A percentile compares a stretch with the other conserved stretches of the same genome.
These are phyloP conservation scores for Ustilago lituana DNA, from an alignment of 1,284 basidiomycete genomes.

Conservation along the genomic window DNA sequence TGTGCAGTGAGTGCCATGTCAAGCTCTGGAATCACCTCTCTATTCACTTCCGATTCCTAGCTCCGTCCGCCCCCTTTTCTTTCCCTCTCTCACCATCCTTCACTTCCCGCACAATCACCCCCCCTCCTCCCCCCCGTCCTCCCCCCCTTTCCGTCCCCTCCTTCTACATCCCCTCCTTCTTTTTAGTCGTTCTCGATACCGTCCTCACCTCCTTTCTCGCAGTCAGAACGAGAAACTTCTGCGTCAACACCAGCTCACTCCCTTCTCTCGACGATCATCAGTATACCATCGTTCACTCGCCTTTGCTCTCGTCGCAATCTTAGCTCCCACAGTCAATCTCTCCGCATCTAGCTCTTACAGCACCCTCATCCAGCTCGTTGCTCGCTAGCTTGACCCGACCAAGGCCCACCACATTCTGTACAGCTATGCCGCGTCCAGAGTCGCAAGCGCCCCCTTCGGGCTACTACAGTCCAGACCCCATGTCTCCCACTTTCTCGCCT, in stretches of 20 bases:
- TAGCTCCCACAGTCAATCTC: neutral
- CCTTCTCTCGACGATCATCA: no score
- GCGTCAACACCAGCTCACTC: no score
- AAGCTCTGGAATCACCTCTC: neutral
- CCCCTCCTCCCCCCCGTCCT: neutral
- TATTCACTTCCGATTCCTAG: neutral
- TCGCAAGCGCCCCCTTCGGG: slow-evolving; percentile 16
- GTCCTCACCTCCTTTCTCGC: no score
- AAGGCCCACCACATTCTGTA: no score
- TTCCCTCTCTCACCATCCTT: neutral
- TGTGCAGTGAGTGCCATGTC: neutral
- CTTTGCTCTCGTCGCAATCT: neutral
- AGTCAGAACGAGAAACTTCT: no score
- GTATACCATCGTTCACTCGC: neutral
- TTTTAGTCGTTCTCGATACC: no score
- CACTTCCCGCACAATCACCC: neutral
- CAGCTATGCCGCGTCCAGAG: slow-evolving; percentile 24
- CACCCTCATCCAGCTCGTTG: no score
- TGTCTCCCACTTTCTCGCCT: slow-evolving; percentile 44
- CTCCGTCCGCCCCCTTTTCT: neutral
- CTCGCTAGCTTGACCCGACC: no score
- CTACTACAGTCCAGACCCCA: slow-evolving; percentile 43
- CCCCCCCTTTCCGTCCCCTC: neutral
- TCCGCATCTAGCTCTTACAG: no score
- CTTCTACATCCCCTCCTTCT: neutral